phyloP scores from a whole-genome alignment of 2,329 filamentous ascomycete genomes.

The Diaporthe citri region DNA sequence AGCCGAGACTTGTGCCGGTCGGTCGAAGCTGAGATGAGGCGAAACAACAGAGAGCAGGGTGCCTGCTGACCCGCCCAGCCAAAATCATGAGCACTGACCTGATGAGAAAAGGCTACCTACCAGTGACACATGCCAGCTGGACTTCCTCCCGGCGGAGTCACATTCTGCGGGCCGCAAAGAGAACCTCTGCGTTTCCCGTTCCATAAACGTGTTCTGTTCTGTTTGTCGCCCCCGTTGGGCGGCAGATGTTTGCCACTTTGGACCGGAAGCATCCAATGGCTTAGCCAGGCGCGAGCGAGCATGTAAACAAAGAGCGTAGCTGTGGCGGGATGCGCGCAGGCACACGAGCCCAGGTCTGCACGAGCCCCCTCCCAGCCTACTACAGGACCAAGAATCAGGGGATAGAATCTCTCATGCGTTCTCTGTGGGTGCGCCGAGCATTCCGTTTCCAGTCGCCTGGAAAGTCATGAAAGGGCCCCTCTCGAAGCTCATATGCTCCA shows the following conservation, averaged over 20 bases:
- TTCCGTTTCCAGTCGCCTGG: not conserved
- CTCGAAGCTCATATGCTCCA: constrained; percentile 5
- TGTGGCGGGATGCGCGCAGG: not conserved
- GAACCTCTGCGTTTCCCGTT: constrained; percentile 2
- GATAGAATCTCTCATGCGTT: not conserved
- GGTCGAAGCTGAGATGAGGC: constrained; percentile 25
- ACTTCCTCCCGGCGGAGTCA: constrained; percentile 10
- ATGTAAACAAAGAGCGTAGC: not conserved
- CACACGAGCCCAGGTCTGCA: constrained; percentile 4
- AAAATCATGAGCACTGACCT: constrained; percentile 6
- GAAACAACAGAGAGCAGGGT: constrained; percentile 8
- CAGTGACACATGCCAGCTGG: constrained; percentile 30
- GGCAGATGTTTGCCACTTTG: not conserved
- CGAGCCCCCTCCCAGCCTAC: constrained; percentile 3
- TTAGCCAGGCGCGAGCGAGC: not conserved
- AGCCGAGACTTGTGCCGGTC: constrained; percentile 15
- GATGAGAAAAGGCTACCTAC: constrained; percentile 3
- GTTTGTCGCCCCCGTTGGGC: not conserved
- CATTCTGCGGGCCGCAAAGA: not conserved
- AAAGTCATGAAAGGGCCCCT: not conserved
- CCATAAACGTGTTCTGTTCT: constrained; percentile 19
- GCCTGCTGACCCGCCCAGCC: constrained; percentile 9
- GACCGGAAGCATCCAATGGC: not conserved
- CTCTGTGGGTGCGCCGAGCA: not conserved
- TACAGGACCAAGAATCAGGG: not conserved